Evolutionary conservation across 2,329 filamentous ascomycete genomes (phyloP).

Genomic region (Neurospora sp.): DNA sequence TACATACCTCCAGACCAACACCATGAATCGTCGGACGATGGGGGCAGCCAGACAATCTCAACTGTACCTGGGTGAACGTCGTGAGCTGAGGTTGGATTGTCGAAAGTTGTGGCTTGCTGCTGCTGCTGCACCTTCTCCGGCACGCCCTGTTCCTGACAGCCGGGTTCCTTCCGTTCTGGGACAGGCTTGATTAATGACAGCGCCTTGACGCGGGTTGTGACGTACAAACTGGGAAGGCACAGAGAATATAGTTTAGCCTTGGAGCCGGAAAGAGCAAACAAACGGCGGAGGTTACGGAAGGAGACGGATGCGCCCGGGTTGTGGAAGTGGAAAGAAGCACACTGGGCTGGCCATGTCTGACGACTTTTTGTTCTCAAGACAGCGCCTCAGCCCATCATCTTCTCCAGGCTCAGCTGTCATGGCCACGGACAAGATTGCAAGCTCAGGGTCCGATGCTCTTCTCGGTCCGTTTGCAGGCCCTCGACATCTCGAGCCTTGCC

Average conservation of each 20-base stretch:
- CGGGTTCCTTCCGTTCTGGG: slow-evolving; percentile 7
- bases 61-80: neutral
- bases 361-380: neutral
- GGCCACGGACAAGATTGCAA: neutral
- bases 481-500: neutral
- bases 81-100: neutral
- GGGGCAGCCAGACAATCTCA: neutral
- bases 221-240: neutral
- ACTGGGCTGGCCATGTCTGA: neutral
- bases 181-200: slow-evolving; percentile 1
- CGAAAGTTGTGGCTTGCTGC: neutral
- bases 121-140: neutral
- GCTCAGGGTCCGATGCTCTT: neutral
- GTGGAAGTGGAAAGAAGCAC: neutral
- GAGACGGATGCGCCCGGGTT: neutral
- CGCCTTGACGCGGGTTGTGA: neutral
- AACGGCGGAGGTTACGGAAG: neutral
- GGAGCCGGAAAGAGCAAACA: neutral
- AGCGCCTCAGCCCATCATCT: neutral
- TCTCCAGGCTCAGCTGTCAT: neutral
- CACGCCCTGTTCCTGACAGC: neutral
- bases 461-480: neutral
- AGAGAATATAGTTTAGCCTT: neutral
- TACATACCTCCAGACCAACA: neutral
- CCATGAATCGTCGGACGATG: neutral